Evolutionary conservation across 306 rosid genomes (phyloP).

Genomic region (Trifolium repens): DNA sequence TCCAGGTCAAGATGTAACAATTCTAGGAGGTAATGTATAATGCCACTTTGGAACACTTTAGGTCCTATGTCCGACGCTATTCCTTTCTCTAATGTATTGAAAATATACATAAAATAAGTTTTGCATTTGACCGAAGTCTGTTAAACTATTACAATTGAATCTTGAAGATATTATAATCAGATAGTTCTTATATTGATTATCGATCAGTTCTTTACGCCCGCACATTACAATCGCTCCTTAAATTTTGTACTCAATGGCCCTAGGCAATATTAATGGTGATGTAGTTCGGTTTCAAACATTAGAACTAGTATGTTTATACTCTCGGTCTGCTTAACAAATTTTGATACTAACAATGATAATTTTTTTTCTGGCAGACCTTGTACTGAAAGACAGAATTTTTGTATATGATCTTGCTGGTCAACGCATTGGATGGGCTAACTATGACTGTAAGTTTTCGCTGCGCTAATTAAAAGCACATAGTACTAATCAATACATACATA

Average conservation of each 20-base stretch:
- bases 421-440: conserved; percentile 90
- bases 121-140: not conserved
- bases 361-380: conserved; percentile 67
- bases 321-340: not conserved
- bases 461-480: conserved; percentile 10
- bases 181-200: not conserved
- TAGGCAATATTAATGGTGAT: not conserved
- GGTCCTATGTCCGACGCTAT: not conserved
- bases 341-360: conserved; percentile 27
- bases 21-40: conserved; percentile 77
- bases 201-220: not conserved
- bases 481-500: not conserved
- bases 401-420: conserved; percentile 81
- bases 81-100: not conserved
- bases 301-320: not conserved
- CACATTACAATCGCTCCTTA: not conserved
- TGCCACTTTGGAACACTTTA: conserved; percentile 26
- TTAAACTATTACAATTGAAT: conserved; percentile 8
- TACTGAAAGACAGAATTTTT: conserved; percentile 80
- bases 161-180: conserved; percentile 10
- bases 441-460: conserved; percentile 77
- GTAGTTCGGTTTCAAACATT: not conserved
- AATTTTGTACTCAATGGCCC: not conserved
- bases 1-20: conserved; percentile 69
- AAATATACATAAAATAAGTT: conserved; percentile 20